Evolutionary conservation across 495 filamentous ascomycete genomes (phyloP).

Genomic region (Talaromyces proteolyticus): DNA sequence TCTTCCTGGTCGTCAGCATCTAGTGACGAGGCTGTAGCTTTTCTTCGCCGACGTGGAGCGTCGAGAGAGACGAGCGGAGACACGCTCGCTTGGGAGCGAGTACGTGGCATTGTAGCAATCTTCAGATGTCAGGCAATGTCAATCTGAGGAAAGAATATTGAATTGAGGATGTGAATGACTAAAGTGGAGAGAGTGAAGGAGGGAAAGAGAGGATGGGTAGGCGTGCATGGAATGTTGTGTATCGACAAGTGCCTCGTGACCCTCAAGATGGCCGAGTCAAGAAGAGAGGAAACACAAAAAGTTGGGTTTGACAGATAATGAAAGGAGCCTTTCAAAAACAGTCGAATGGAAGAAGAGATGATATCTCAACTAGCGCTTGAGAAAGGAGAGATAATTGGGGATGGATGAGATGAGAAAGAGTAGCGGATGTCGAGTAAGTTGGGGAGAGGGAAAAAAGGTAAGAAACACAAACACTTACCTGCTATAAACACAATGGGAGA

Average conservation of each 20-base stretch:
- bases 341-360: too few species aligned
- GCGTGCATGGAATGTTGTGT: not conserved
- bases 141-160: not conserved
- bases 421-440: too few species aligned
- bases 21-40: not conserved
- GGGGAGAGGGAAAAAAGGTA: too few species aligned
- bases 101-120: constrained; percentile 1
- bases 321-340: too few species aligned
- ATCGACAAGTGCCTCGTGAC: too few species aligned
- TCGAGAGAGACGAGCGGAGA: constrained; percentile 4
- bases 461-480: too few species aligned
- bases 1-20: not conserved
- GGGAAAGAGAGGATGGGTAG: not conserved
- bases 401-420: too few species aligned
- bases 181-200: not conserved
- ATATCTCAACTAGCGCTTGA: too few species aligned
- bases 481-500: too few species aligned
- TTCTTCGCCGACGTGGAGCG: not conserved
- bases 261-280: not conserved
- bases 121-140: not conserved
- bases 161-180: not conserved
- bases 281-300: not conserved
- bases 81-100: not conserved
- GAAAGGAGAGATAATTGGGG: too few species aligned
- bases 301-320: too few species aligned